Evolutionary conservation across 164 flowering plant species (phyloP).

Genomic region (Macadamia integrifolia): DNA sequence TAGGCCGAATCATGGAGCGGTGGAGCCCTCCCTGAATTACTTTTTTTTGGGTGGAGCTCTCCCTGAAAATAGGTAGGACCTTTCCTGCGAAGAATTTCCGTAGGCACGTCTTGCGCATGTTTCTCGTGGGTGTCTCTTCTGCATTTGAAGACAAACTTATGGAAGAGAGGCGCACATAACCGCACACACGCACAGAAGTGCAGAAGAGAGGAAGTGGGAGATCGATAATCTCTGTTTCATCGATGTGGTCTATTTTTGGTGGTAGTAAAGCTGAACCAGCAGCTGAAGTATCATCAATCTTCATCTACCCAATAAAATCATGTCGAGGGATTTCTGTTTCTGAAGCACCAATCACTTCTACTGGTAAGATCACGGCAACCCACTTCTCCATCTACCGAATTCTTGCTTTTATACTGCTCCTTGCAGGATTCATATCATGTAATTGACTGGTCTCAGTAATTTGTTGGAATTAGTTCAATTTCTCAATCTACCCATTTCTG

Average conservation of each 20-base stretch:
- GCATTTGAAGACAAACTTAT: no score
- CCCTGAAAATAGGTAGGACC: no score
- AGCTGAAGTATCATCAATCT: conserved; percentile 55
- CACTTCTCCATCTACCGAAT: background rate
- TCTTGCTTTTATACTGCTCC: no score
- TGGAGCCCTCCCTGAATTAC: no score
- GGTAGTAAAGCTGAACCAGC: conserved; percentile 11
- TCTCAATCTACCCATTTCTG: background rate
- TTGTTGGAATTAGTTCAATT: background rate
- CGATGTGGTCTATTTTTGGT: conserved; percentile 16
- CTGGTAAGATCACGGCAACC: conserved; percentile 33
- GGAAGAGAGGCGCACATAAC: no score
- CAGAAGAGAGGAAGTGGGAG: no score
- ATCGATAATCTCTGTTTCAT: conserved; percentile 3
- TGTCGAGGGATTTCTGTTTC: conserved; percentile 82
- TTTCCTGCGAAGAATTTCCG: no score
- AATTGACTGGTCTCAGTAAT: background rate
- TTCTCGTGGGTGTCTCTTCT: no score
- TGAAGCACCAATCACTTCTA: conserved; percentile 60
- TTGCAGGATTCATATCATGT: background rate
- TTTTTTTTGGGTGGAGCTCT: no score
- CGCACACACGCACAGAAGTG: no score
- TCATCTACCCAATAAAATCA: conserved; percentile 84
- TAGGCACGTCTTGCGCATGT: no score
- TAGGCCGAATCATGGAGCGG: no score